These are phyloP conservation scores for Leccinum subrobustum DNA, from an alignment of 1,284 basidiomycete genomes.

Conservation along the genomic window DNA sequence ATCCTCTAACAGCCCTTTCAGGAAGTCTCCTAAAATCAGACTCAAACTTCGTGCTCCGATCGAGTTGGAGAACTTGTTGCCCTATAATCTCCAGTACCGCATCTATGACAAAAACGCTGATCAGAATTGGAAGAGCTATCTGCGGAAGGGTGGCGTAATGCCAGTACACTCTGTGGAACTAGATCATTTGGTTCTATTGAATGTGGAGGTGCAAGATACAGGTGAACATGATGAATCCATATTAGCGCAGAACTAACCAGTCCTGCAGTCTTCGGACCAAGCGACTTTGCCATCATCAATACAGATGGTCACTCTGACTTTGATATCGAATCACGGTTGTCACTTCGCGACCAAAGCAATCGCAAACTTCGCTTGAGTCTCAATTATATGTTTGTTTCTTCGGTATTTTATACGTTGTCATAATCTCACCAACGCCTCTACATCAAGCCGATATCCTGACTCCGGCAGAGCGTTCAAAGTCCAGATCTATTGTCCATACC, in stretches of 20 bases:
- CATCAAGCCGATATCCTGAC: constrained; percentile 73
- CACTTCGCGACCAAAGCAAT: constrained; percentile 74
- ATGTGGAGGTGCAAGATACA: constrained; percentile 88
- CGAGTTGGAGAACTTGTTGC: constrained; percentile 95
- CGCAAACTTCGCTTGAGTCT: constrained; percentile 82
- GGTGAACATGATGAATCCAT: constrained; percentile 43
- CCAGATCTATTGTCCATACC: constrained; percentile 92
- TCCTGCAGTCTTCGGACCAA: constrained; percentile 82
- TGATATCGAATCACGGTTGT: constrained; percentile 74
- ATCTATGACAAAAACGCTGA: constrained; percentile 96
- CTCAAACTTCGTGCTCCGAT: constrained; percentile 92
- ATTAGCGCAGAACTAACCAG: constrained; percentile 3
- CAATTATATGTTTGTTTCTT: constrained; percentile 76
- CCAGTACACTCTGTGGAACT: constrained; percentile 97
- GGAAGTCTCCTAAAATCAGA: constrained; percentile 83
- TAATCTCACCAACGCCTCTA: constrained; percentile 1
- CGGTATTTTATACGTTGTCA: background rate
- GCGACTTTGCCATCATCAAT: constrained; percentile 97
- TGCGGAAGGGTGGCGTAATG: constrained; percentile 93
- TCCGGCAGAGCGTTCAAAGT: constrained; percentile 99
- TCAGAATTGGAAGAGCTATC: constrained; percentile 90
- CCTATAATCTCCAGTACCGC: constrained; percentile 94
- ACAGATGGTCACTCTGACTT: constrained; percentile 92
- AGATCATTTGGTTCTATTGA: constrained; percentile 91
- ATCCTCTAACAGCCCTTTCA: constrained; percentile 32